Evolutionary conservation across 2,329 filamentous ascomycete genomes (phyloP).

Genomic region (Pseudopithomyces maydicus): DNA sequence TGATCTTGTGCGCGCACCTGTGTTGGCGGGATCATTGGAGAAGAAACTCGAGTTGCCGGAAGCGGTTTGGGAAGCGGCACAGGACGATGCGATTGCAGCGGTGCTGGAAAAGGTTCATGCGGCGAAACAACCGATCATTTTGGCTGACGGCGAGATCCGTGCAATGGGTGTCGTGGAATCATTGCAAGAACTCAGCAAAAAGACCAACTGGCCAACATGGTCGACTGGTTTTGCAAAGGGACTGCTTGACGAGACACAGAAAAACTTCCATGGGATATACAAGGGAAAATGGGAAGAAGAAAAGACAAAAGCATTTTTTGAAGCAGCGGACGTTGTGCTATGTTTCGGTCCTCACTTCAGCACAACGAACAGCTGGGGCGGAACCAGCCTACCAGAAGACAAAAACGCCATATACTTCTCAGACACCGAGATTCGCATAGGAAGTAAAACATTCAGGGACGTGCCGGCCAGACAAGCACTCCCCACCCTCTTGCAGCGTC

Average conservation of each 20-base stretch:
- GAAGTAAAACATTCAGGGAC: conserved; percentile 23
- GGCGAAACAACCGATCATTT: conserved; percentile 55
- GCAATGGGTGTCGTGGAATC: conserved; percentile 49
- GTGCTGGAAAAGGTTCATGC: conserved; percentile 51
- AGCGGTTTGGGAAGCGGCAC: conserved; percentile 14
- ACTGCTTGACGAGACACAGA: conserved; percentile 53
- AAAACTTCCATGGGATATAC: conserved; percentile 58
- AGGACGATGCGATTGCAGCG: conserved; percentile 37
- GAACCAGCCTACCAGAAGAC: conserved; percentile 45
- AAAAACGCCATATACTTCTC: conserved; percentile 42
- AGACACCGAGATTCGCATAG: conserved; percentile 39
- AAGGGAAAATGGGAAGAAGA: conserved; percentile 49
- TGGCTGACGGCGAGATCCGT: conserved; percentile 59
- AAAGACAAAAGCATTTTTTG: conserved; percentile 42
- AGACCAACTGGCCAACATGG: conserved; percentile 55
- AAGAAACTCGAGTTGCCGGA: conserved; percentile 21
- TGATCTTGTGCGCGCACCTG: conserved; percentile 54
- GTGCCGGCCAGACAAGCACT: conserved; percentile 7
- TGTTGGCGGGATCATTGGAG: conserved; percentile 42
- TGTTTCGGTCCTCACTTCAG: conserved; percentile 55
- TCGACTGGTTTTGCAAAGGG: conserved; percentile 57
- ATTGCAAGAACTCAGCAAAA: conserved; percentile 50
- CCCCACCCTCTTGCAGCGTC: conserved; percentile 2
- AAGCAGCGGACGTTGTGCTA: conserved; percentile 52
- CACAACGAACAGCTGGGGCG: conserved; percentile 53